These are phyloP conservation scores for Handroanthus guayacan DNA, from an alignment of 257 asterid species.

Conservation along the genomic window DNA sequence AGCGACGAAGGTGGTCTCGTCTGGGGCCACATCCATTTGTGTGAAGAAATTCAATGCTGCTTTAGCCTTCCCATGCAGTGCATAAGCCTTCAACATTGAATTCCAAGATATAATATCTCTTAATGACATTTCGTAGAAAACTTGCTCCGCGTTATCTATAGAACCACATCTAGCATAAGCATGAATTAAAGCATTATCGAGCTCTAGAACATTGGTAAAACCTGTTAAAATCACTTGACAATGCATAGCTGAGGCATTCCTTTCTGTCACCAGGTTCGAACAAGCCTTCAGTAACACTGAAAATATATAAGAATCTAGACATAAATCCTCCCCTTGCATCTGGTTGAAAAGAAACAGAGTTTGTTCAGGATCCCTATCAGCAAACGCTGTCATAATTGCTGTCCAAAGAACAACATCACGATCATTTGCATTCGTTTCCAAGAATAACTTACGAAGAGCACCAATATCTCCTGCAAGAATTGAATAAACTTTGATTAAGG, in stretches of 20 bases:
- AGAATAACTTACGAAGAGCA: slow-evolving; percentile 62
- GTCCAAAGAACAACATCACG: slow-evolving; percentile 87
- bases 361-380: slow-evolving; percentile 61
- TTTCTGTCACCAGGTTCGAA: slow-evolving; percentile 67
- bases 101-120: slow-evolving; percentile 83
- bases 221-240: slow-evolving; percentile 64
- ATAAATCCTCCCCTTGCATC: slow-evolving; percentile 54
- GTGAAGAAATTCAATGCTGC: slow-evolving; percentile 55
- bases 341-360: slow-evolving; percentile 61
- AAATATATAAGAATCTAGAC: slow-evolving; percentile 64
- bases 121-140: slow-evolving; percentile 56
- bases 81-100: slow-evolving; percentile 81
- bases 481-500: slow-evolving; percentile 73
- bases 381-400: slow-evolving; percentile 61
- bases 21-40: slow-evolving; percentile 66
- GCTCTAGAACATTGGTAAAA: slow-evolving; percentile 48
- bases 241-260: slow-evolving; percentile 63
- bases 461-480: slow-evolving; percentile 53
- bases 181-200: slow-evolving; percentile 74
- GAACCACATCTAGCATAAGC: slow-evolving; percentile 87
- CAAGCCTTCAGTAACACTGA: slow-evolving; percentile 78
- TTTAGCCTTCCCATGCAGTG: slow-evolving; percentile 76
- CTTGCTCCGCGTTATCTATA: slow-evolving; percentile 53
- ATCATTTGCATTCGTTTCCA: slow-evolving; percentile 45
- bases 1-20: slow-evolving; percentile 74